Evolutionary conservation across 1,284 basidiomycete genomes (phyloP), one percentile per base, ranked within the genome.

Genomic region (Puccinia brachypodii): DNA sequence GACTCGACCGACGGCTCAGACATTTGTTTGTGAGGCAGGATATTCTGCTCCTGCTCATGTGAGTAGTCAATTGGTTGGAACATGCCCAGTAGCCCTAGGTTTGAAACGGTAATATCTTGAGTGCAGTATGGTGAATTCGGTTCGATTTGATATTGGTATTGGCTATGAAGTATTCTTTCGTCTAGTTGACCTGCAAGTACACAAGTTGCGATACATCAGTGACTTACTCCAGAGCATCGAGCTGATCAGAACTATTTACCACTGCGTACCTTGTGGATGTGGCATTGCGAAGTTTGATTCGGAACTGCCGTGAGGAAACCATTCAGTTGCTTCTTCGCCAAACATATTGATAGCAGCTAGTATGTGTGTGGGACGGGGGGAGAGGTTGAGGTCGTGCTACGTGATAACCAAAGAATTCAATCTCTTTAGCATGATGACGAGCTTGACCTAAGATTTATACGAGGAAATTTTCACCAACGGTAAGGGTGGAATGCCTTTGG

Each of bases 311-410:
- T 6, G 64, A 25, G 64, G 19, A 68, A 44, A 68, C 40, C 38
- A 68, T 44, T 68, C n/a, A 25, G 38, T 44, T 14, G 38, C 40
- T 68, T 68, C 40, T 68, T 68, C 64, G 19, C 11, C 40, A 44
- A 68, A 68, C 64, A 68, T 68, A 13, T 68, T 66, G 7, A n/a
- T n/a, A n/a, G n/a, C n/a, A n/a, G n/a, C n/a, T n/a, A n/a, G 42
- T 16, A 2, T 66, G 38, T 22, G n/a, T 42, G 38, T 44, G 64
- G 4, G 11, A 25, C 40, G 64, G 16, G 22, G 44, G 13, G 1
- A 40, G 44, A n/a, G 40, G 40, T 40, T 0, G 40, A 68, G 40
- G 22, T 68, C 9, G 8, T 28, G 25, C 53, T 68, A 22, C 0
- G 31, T 28, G 64, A 19, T 40, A 44, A n/a, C 38, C 64, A 42